Conservation (phyloP, 208 protist genomes). For the Leishmania amazonensis region DNA sequence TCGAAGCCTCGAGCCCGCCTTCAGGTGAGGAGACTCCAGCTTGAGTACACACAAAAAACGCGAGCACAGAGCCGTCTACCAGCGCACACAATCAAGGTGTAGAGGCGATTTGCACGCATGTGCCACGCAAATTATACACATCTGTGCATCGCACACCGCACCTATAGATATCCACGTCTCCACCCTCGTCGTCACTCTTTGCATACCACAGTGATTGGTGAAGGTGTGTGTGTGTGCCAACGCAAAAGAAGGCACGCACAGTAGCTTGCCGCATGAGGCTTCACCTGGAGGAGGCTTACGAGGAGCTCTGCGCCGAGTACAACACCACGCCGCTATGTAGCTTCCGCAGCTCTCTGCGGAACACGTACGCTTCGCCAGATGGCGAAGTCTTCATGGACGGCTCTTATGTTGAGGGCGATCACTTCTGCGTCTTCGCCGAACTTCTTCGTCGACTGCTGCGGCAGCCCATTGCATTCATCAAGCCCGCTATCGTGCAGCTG, state of each 20-base stretch:
- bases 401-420: slow-evolving; percentile 26
- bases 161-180: background rate
- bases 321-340: slow-evolving; percentile 9
- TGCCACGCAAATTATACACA: background rate
- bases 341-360: slow-evolving; percentile 17
- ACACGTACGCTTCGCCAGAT: slow-evolving; percentile 16
- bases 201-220: background rate
- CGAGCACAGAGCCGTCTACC: background rate
- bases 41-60: background rate
- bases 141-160: background rate
- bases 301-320: slow-evolving; percentile 27
- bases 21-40: background rate
- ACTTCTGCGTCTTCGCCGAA: slow-evolving; percentile 34
- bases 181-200: background rate
- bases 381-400: slow-evolving; percentile 39
- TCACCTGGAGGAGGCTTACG: slow-evolving; percentile 24
- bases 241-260: background rate
- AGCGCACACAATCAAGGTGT: background rate
- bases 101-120: too few relatives aligned
- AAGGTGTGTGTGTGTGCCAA: background rate
- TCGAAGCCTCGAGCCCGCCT: background rate
- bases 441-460: slow-evolving; percentile 25
- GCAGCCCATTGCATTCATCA: slow-evolving; percentile 11
- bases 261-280: slow-evolving; percentile 20
- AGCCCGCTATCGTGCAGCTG: slow-evolving; percentile 6